Conservation (phyloP, 345 rosid genomes). For the Nasturtium officinale region DNA sequence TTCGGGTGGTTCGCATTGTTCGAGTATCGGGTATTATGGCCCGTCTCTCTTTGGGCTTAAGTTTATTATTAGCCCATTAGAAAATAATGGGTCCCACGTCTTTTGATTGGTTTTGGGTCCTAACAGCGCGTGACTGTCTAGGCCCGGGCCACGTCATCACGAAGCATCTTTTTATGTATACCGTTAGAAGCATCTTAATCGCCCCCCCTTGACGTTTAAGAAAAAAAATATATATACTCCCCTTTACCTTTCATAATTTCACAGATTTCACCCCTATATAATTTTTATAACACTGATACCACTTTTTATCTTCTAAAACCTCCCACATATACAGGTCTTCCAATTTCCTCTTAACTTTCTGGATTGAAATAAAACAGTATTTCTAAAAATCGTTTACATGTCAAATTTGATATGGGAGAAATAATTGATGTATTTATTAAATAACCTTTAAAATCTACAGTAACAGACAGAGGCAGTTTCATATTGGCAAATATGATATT, state of each 20-base stretch:
- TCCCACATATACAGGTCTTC: neutral
- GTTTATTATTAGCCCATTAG: slow-evolving; percentile 7
- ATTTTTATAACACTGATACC: neutral
- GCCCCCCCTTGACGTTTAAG: too few species aligned
- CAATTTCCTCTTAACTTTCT: neutral
- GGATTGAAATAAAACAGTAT: neutral
- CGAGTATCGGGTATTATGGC: too few species aligned
- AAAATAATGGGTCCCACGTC: neutral
- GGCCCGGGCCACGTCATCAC: slow-evolving; percentile 18
- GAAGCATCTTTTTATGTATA: neutral
- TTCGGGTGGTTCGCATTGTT: too few species aligned
- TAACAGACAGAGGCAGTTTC: neutral
- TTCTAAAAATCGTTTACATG: neutral
- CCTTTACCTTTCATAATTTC: neutral
- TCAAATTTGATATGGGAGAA: neutral
- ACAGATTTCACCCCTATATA: neutral
- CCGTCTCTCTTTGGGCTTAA: slow-evolving; percentile 26
- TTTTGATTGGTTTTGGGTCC: neutral
- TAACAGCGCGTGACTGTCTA: slow-evolving; percentile 14
- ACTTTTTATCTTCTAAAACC: neutral
- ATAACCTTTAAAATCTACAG: neutral
- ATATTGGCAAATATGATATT: too few species aligned
- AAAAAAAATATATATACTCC: too few species aligned
- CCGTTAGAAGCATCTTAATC: neutral
- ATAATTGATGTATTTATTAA: neutral